These are phyloP conservation scores for Fusarium redolens DNA, from an alignment of 2,329 filamentous ascomycete species.

Conservation along the genomic window DNA sequence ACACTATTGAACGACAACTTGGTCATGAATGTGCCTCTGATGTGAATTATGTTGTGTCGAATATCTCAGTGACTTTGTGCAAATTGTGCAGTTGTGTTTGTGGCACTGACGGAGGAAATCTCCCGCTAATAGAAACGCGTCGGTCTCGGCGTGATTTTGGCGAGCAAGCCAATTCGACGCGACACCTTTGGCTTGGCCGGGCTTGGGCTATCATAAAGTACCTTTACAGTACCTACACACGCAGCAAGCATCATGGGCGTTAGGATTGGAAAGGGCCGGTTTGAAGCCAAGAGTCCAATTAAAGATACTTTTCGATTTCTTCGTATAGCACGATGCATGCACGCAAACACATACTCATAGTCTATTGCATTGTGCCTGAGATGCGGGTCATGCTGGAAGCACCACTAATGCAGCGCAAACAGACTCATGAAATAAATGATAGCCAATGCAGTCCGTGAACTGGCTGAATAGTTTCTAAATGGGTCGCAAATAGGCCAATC, in stretches of 20 bases:
- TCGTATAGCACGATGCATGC: not conserved
- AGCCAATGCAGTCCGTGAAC: not conserved
- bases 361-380: not conserved
- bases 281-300: not conserved
- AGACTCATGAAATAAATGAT: not conserved
- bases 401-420: not conserved
- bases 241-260: not conserved
- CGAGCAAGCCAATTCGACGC: constrained; percentile 5
- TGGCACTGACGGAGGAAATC: not conserved
- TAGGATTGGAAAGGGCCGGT: not conserved
- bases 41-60: not conserved
- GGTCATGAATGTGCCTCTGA: not conserved
- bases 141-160: constrained; percentile 15
- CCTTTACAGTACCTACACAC: not conserved
- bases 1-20: constrained; percentile 6
- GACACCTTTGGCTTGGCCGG: not conserved
- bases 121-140: constrained; percentile 10
- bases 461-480: not conserved
- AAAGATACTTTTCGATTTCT: not conserved
- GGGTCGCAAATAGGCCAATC: not conserved
- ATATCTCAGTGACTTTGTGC: not conserved
- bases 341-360: too few relatives aligned
- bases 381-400: constrained; percentile 1
- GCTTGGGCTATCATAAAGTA: not conserved
- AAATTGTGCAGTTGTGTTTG: not conserved